Evolutionary conservation across 169 alveolate genomes (phyloP).

Genomic region (Plasmodium yoelii): DNA sequence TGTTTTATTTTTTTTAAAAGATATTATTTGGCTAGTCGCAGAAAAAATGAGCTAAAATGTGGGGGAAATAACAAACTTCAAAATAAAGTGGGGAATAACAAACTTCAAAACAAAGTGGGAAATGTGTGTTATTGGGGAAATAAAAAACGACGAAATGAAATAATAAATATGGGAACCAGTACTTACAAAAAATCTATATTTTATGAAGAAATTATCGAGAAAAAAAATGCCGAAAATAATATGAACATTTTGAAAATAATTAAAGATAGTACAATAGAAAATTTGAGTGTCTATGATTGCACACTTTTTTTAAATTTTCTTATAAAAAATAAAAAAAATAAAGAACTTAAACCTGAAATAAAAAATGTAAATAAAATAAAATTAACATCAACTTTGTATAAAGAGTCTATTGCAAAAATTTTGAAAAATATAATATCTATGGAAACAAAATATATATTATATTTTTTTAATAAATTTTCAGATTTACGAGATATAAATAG

Average conservation of each 20-base stretch:
- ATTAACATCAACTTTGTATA: constrained; percentile 28
- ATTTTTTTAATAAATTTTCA: constrained; percentile 37
- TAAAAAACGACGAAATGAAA: too few relatives aligned
- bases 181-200: constrained; percentile 29
- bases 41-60: too few relatives aligned
- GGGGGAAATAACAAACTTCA: too few relatives aligned
- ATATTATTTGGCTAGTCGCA: too few relatives aligned
- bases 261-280: constrained; percentile 15
- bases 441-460: constrained; percentile 15
- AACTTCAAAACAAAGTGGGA: too few relatives aligned
- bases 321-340: constrained; percentile 55
- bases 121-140: too few relatives aligned
- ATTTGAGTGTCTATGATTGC: constrained; percentile 39
- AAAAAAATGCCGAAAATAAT: constrained; percentile 24
- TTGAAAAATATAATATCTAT: constrained; percentile 14
- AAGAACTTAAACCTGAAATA: not conserved
- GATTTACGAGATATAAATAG: constrained; percentile 46
- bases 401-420: constrained; percentile 30
- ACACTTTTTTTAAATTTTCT: constrained; percentile 34
- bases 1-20: too few relatives aligned
- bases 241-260: constrained; percentile 17
- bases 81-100: too few relatives aligned
- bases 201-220: constrained; percentile 42
- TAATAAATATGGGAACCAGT: too few relatives aligned
- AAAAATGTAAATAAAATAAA: constrained; percentile 27